phyloP scores from a whole-genome alignment of 352 stramenopile genomes.

The Aphanomyces cochlioides region DNA sequence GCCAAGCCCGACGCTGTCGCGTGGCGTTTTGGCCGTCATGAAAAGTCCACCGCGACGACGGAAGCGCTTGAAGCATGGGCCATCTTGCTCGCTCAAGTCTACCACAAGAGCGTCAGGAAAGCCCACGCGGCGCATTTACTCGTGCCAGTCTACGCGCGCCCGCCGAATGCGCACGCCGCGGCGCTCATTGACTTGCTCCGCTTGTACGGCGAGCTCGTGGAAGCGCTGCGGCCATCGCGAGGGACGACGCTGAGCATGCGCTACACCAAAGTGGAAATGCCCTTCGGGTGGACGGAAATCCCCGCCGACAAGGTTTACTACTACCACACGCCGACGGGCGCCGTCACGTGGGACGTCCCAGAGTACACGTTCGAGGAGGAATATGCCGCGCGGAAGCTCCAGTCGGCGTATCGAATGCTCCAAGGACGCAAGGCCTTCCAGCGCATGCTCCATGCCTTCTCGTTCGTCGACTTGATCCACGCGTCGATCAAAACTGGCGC shows the following conservation, averaged over 20 bases:
- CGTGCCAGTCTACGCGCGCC: constrained; percentile 49
- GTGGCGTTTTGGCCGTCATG: background rate
- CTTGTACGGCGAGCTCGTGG: constrained; percentile 37
- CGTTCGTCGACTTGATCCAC: constrained; percentile 46
- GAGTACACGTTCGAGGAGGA: constrained; percentile 68
- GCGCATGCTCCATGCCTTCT: constrained; percentile 40
- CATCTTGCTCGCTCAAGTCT: constrained; percentile 34
- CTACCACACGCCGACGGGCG: constrained; percentile 42
- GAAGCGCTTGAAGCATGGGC: background rate
- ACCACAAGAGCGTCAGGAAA: constrained; percentile 51
- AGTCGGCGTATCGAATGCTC: constrained; percentile 52
- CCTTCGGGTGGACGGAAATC: constrained; percentile 59
- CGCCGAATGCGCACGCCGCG: constrained; percentile 48
- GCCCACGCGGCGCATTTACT: constrained; percentile 50
- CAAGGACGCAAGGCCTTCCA: constrained; percentile 38
- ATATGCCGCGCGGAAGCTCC: constrained; percentile 56
- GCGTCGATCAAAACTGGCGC: constrained; percentile 23
- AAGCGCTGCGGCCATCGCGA: constrained; percentile 31
- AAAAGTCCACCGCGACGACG: background rate
- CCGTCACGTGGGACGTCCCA: constrained; percentile 55
- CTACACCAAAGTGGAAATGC: constrained; percentile 52
- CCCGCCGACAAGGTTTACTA: constrained; percentile 40
- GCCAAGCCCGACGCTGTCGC: background rate
- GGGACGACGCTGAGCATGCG: constrained; percentile 34
- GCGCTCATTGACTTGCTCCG: constrained; percentile 48